These are phyloP conservation scores for Rhododendron henanense DNA, from an alignment of 148 eudicot species.

Conservation along the genomic window DNA sequence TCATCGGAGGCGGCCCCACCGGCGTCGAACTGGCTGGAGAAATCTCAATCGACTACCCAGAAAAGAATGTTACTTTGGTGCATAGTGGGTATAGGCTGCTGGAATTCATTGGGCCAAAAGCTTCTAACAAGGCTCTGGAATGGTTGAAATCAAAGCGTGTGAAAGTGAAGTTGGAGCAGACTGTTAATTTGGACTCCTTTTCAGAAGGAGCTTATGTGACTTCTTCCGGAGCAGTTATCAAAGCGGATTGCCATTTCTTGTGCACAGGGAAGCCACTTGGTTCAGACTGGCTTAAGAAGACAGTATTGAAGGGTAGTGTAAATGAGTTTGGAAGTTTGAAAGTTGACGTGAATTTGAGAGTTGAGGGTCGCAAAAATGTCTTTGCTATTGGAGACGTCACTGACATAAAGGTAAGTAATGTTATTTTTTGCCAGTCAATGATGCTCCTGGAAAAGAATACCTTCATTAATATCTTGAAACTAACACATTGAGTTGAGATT, in stretches of 20 bases:
- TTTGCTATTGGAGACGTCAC: conserved; percentile 64
- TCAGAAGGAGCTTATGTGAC: conserved; percentile 35
- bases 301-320: conserved; percentile 35
- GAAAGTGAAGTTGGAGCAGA: conserved; percentile 45
- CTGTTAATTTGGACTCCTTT: conserved; percentile 29
- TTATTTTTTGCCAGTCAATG: background rate
- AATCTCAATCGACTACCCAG: conserved; percentile 46
- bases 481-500: background rate
- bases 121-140: conserved; percentile 44
- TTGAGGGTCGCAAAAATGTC: conserved; percentile 46
- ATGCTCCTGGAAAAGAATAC: background rate
- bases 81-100: conserved; percentile 47
- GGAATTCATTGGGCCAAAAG: conserved; percentile 55
- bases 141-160: conserved; percentile 53
- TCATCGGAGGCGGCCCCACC: conserved; percentile 63
- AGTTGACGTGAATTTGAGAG: conserved; percentile 53
- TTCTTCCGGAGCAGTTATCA: conserved; percentile 40
- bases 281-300: conserved; percentile 45
- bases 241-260: conserved; percentile 54
- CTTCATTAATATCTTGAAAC: background rate
- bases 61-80: conserved; percentile 52
- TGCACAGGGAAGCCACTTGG: conserved; percentile 52
- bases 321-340: conserved; percentile 41
- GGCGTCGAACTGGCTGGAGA: conserved; percentile 71
- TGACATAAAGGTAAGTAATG: conserved; percentile 36